Conservation (phyloP, 129 eudicot genomes). For the Solidago caesia region DNA sequence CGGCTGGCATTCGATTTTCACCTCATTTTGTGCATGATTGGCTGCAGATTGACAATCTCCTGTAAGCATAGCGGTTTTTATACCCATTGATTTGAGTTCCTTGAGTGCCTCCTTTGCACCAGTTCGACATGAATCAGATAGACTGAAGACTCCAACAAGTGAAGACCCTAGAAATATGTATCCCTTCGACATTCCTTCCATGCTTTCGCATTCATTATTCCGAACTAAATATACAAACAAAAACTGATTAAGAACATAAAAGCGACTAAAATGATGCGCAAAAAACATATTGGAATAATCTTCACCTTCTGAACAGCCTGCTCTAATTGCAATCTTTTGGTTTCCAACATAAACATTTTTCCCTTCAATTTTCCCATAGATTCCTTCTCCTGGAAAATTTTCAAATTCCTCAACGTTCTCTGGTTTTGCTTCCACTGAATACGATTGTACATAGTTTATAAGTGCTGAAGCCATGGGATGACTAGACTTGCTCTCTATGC, state of each 20-base stretch:
- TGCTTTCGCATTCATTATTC: slow-evolving; percentile 31
- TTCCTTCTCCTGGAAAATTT: slow-evolving; percentile 93
- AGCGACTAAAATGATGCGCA: not conserved
- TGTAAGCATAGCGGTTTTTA: slow-evolving; percentile 81
- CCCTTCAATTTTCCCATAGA: slow-evolving; percentile 70
- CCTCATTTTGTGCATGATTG: slow-evolving; percentile 71
- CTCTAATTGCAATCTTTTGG: slow-evolving; percentile 56
- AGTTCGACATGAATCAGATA: slow-evolving; percentile 81
- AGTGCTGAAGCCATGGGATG: slow-evolving; percentile 94
- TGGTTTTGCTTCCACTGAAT: slow-evolving; percentile 55
- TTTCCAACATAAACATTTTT: slow-evolving; percentile 70
- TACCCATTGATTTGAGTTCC: slow-evolving; percentile 72
- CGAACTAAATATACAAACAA: slow-evolving; percentile 38
- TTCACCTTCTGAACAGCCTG: slow-evolving; percentile 62
- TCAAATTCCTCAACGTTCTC: slow-evolving; percentile 68
- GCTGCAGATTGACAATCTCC: slow-evolving; percentile 87
- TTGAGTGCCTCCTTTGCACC: slow-evolving; percentile 75
- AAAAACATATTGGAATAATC: not conserved
- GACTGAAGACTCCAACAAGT: slow-evolving; percentile 61
- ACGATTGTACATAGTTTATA: slow-evolving; percentile 52
- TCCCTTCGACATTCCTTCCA: slow-evolving; percentile 65
- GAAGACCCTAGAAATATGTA: slow-evolving; percentile 56
- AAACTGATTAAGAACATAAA: slow-evolving; percentile 1
- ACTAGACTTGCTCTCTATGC: slow-evolving; percentile 84
- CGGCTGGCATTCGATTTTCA: not conserved